These are phyloP conservation scores for Aspergillus ochraceoroseus DNA, from an alignment of 2,329 filamentous ascomycete genomes.

Conservation along the genomic window DNA sequence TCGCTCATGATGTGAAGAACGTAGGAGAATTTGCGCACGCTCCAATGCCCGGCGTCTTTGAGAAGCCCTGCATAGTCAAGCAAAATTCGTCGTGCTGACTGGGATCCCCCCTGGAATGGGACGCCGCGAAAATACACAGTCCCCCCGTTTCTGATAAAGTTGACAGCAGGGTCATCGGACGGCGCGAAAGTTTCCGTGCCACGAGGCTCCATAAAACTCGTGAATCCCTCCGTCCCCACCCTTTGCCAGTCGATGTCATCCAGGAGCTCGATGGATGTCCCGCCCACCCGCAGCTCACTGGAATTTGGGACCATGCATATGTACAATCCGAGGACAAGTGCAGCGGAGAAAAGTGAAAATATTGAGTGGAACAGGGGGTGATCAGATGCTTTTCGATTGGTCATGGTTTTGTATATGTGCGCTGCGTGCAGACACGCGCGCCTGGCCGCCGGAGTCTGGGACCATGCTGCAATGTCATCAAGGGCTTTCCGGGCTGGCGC, in stretches of 20 bases:
- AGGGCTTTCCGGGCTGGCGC: conserved; percentile 47
- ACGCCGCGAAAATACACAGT: conserved; percentile 48
- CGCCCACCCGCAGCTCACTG: conserved; percentile 23
- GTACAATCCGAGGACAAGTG: conserved; percentile 50
- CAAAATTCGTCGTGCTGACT: conserved; percentile 49
- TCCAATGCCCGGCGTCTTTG: conserved; percentile 52
- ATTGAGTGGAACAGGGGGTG: conserved; percentile 50
- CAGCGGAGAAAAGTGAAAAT: conserved; percentile 49
- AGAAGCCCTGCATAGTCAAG: conserved; percentile 51
- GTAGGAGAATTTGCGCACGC: conserved; percentile 48
- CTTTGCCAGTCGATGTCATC: conserved; percentile 50
- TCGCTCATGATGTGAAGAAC: conserved; percentile 55
- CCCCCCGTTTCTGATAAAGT: conserved; percentile 49
- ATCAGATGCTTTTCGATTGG: conserved; percentile 50
- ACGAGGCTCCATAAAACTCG: conserved; percentile 35
- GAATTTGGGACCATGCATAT: conserved; percentile 45
- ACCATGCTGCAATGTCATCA: conserved; percentile 50
- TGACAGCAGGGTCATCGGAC: conserved; percentile 32
- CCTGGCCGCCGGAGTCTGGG: conserved; percentile 48
- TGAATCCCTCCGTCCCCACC: conserved; percentile 46
- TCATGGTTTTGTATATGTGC: conserved; percentile 50
- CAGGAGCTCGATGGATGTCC: conserved; percentile 42
- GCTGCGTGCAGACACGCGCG: conserved; percentile 51
- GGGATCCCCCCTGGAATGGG: conserved; percentile 48
- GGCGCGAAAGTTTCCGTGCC: conserved; percentile 27